Percentiles rank a stretch among this genome's conserved stretches.
These are phyloP conservation scores for Sclerotinia minor DNA, from an alignment of 2,329 filamentous ascomycete species.

Conservation along the genomic window DNA sequence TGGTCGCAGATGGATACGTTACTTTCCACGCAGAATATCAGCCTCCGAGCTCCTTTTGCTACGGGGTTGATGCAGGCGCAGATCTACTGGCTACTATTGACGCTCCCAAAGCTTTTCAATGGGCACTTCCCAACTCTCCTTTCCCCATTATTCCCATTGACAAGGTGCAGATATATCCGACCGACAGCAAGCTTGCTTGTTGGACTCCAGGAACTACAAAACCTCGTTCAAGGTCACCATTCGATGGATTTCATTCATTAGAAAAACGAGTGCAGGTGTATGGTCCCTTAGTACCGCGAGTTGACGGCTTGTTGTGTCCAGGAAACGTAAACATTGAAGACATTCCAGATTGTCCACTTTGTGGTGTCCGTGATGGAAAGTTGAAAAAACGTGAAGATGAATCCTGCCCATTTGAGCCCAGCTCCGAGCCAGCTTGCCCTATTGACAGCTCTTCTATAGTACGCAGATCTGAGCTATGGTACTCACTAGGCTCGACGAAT, in stretches of 20 bases:
- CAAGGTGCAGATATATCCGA: not conserved
- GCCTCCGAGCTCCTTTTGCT: not conserved
- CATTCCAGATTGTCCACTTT: not conserved
- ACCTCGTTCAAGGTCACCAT: not conserved
- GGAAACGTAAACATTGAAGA: conserved; percentile 2
- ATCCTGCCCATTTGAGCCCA: not conserved
- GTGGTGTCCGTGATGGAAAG: not conserved
- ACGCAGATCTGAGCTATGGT: too few species aligned
- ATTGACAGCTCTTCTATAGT: not conserved
- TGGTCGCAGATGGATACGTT: conserved; percentile 18
- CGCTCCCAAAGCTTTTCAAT: not conserved
- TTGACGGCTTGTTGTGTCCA: not conserved
- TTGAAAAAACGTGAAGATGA: not conserved
- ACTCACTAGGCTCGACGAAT: too few species aligned
- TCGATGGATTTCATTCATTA: not conserved
- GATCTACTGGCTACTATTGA: not conserved
- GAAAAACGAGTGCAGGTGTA: not conserved
- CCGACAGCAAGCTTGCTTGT: not conserved
- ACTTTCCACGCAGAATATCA: not conserved
- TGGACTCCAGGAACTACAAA: not conserved
- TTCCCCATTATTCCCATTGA: not conserved
- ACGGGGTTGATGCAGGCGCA: conserved; percentile 5
- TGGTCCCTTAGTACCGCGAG: not conserved
- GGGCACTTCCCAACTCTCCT: not conserved
- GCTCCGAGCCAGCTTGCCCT: not conserved